phyloP scores from a whole-genome alignment of 2,329 filamentous ascomycete genomes.

The Aspergillus pseudonomiae region DNA sequence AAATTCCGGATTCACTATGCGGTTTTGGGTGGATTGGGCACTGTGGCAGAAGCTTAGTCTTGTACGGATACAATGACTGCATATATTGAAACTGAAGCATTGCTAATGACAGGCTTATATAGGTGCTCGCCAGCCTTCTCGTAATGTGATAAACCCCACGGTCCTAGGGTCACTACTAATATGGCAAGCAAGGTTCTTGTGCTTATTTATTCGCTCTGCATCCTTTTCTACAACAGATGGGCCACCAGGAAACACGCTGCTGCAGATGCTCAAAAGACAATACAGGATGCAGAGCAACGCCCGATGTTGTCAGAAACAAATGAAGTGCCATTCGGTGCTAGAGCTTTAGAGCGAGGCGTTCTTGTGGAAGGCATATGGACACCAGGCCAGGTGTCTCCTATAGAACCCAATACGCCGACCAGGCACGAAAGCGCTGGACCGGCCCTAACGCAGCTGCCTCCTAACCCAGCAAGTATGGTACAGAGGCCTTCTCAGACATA shows the following conservation, averaged over 20 bases:
- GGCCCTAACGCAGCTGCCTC: constrained; percentile 7
- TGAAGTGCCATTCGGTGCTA: constrained; percentile 82
- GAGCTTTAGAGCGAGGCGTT: constrained; percentile 80
- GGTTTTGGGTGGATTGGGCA: constrained; percentile 71
- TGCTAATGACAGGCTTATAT: constrained; percentile 20
- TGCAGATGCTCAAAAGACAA: constrained; percentile 66
- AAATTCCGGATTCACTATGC: constrained; percentile 27
- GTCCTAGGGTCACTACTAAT: constrained; percentile 28
- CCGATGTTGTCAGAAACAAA: constrained; percentile 55
- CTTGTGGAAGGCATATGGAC: constrained; percentile 86
- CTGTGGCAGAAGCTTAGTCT: constrained; percentile 91
- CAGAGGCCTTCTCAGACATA: constrained; percentile 10
- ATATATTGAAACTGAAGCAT: background rate
- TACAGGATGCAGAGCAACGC: constrained; percentile 55
- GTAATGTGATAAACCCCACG: constrained; percentile 38
- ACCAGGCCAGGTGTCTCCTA: constrained; percentile 51
- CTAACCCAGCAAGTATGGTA: background rate
- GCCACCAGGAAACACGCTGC: constrained; percentile 64
- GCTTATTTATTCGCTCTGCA: constrained; percentile 67
- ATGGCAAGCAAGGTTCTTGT: constrained; percentile 59
- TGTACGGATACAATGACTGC: constrained; percentile 57
- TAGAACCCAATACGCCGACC: constrained; percentile 26
- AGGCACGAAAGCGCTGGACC: constrained; percentile 14
- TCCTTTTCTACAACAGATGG: constrained; percentile 61
- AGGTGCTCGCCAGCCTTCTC: constrained; percentile 76